Conservation (phyloP, 2,329 filamentous ascomycete species). For the Fusarium armeniacum region DNA sequence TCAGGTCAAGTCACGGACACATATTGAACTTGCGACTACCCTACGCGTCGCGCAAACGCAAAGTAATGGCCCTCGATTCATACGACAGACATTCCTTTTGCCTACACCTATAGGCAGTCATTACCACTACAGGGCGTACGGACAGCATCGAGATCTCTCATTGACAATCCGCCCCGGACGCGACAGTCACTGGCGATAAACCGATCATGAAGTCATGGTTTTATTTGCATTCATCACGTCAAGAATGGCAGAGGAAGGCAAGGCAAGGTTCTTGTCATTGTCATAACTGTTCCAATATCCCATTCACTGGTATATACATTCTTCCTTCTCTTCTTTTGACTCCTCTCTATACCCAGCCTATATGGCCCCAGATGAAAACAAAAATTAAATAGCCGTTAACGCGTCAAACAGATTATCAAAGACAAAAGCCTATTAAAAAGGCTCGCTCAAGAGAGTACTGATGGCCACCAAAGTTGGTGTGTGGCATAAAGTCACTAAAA, state of each 20-base stretch:
- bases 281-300: slow-evolving; percentile 34
- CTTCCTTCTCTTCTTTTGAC: slow-evolving; percentile 42
- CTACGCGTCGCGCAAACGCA: background rate
- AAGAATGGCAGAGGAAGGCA: background rate
- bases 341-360: slow-evolving; percentile 40
- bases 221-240: background rate
- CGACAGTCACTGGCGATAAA: background rate
- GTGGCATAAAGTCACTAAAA: slow-evolving; percentile 38
- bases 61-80: background rate
- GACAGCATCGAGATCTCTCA: background rate
- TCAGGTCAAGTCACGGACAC: background rate
- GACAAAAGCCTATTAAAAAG: slow-evolving; percentile 38
- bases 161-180: background rate
- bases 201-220: slow-evolving; percentile 16
- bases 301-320: slow-evolving; percentile 40
- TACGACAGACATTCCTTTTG: background rate
- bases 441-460: slow-evolving; percentile 44
- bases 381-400: slow-evolving; percentile 51
- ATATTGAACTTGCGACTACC: background rate
- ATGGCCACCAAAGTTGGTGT: slow-evolving; percentile 39
- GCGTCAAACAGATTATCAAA: slow-evolving; percentile 48
- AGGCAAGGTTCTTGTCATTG: slow-evolving; percentile 11
- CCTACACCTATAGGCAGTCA: background rate
- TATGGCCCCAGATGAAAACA: slow-evolving; percentile 37
- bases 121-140: background rate